phyloP scores from a whole-genome alignment of 2,329 filamentous ascomycete species.

The Ilyonectria sp. region DNA sequence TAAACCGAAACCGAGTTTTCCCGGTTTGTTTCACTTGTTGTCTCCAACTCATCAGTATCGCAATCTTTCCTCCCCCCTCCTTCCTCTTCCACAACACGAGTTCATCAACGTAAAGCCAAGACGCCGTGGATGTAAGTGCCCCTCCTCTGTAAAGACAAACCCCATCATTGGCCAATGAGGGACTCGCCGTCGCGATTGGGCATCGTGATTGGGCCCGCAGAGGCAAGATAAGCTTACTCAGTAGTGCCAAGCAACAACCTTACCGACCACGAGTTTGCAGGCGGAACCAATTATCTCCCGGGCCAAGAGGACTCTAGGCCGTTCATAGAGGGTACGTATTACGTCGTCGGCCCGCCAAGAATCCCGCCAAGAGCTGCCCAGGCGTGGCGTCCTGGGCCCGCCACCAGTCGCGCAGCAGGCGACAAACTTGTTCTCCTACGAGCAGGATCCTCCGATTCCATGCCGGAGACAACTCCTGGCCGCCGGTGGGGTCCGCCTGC shows the following conservation, averaged over 20 bases:
- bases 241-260: constrained; percentile 41
- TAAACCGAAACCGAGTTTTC: not conserved
- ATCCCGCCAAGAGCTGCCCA: constrained; percentile 41
- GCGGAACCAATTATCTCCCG: constrained; percentile 2
- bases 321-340: constrained; percentile 30
- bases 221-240: constrained; percentile 45
- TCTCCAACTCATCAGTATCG: not conserved
- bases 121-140: constrained; percentile 16
- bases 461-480: constrained; percentile 6
- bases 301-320: constrained; percentile 38
- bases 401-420: constrained; percentile 19
- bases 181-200: constrained; percentile 12
- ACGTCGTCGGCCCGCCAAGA: constrained; percentile 1
- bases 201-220: constrained; percentile 11
- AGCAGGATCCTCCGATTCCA: constrained; percentile 21
- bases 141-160: not conserved
- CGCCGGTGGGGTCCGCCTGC: constrained; percentile 9
- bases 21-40: not conserved
- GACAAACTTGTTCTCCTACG: constrained; percentile 16
- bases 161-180: constrained; percentile 34
- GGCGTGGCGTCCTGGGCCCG: constrained; percentile 17
- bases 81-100: constrained; percentile 19
- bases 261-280: constrained; percentile 37
- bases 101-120: constrained; percentile 28
- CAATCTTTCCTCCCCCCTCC: constrained; percentile 3